A percentile compares a stretch with the other conserved stretches of the same genome.
Conservation (phyloP, 257 asterid genomes). For the Jacaranda copaia region DNA sequence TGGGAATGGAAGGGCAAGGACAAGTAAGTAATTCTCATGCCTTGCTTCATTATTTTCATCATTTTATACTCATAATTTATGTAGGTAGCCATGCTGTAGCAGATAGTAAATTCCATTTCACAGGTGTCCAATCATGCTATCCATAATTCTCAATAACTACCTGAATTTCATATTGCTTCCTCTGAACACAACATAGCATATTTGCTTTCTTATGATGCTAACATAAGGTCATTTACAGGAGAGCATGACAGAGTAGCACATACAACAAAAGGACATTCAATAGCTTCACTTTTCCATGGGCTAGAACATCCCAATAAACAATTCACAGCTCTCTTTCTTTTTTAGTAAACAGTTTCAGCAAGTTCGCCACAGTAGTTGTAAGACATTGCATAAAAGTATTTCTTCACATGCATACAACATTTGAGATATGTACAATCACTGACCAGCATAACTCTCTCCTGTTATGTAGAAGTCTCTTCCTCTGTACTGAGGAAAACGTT, state of each 20-base stretch:
- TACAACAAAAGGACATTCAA: slow-evolving; percentile 16
- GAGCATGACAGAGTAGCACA: background rate
- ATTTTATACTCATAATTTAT: no score
- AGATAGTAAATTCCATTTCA: no score
- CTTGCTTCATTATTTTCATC: no score
- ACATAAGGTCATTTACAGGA: background rate
- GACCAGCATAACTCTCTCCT: slow-evolving; percentile 98
- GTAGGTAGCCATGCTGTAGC: no score
- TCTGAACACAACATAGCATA: background rate
- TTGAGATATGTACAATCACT: slow-evolving; percentile 31
- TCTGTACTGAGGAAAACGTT: slow-evolving; percentile 88
- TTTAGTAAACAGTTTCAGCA: no score
- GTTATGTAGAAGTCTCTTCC: slow-evolving; percentile 79
- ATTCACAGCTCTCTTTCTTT: no score
- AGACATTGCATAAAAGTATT: background rate
- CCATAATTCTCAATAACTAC: background rate
- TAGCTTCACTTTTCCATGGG: no score
- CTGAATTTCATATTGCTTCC: no score
- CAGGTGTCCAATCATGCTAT: background rate
- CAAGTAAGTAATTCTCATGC: no score
- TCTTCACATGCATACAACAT: background rate
- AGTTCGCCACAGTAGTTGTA: no score
- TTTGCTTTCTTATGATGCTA: background rate
- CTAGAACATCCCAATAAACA: no score
- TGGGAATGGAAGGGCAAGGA: no score